phyloP scores from a whole-genome alignment of 2,329 filamentous ascomycete species.

The Stagonosporopsis vannaccii region DNA sequence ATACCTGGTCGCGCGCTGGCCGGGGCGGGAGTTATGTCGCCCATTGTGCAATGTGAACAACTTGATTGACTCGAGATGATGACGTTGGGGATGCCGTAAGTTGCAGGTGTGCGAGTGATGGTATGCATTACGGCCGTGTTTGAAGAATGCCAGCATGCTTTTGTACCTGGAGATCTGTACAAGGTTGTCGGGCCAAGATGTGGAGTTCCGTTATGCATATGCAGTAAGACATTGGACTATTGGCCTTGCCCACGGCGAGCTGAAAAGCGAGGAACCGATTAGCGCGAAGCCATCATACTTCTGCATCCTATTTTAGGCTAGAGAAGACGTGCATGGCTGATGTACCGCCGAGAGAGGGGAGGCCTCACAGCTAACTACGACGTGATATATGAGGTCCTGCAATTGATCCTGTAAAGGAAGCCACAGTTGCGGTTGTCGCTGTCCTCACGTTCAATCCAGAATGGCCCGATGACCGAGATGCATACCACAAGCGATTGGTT shows the following conservation, averaged over 20 bases:
- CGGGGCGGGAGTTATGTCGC: not conserved
- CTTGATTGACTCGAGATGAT: not conserved
- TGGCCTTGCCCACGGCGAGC: not conserved
- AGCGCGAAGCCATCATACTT: not conserved
- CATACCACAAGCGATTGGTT: not conserved
- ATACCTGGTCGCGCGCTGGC: constrained; percentile 1
- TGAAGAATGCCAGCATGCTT: not conserved
- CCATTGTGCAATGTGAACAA: not conserved
- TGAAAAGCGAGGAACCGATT: constrained; percentile 6
- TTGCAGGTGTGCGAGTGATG: not conserved
- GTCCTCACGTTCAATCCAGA: not conserved
- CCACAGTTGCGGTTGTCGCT: not conserved
- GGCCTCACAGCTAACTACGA: not conserved
- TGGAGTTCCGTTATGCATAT: constrained; percentile 17
- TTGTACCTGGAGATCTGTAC: not conserved
- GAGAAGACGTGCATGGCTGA: not conserved
- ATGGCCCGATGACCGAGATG: not conserved
- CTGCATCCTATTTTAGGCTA: not conserved
- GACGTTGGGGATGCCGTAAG: too few species aligned
- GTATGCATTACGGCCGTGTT: too few species aligned
- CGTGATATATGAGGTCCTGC: not conserved
- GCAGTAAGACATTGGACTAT: constrained; percentile 3
- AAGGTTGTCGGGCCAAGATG: not conserved
- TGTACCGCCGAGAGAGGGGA: not conserved
- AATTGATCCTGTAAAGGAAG: not conserved